Percentiles rank a stretch among this genome's conserved stretches.
These are phyloP conservation scores for Plasmopara muralis DNA, from an alignment of 352 stramenopile genomes.

Conservation along the genomic window DNA sequence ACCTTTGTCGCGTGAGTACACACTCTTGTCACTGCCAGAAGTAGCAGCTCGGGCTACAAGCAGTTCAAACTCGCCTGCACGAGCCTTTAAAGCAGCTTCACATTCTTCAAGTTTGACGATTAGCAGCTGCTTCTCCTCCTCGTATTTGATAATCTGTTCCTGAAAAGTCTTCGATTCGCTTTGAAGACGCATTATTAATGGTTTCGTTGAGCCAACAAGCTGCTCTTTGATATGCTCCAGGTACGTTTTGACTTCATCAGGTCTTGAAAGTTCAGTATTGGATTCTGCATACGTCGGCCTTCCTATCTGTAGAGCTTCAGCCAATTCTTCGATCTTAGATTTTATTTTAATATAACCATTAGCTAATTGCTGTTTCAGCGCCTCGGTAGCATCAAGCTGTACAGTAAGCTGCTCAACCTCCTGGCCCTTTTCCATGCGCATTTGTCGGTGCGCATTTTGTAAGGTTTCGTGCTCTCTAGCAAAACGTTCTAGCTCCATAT, in stretches of 20 bases:
- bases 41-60: constrained; percentile 11
- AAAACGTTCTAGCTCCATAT: constrained; percentile 16
- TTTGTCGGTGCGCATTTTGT: constrained; percentile 13
- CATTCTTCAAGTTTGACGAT: constrained; percentile 23
- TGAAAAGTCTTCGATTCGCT: constrained; percentile 14
- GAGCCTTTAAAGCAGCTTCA: constrained; percentile 19
- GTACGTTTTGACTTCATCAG: constrained; percentile 14
- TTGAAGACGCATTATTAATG: constrained; percentile 7
- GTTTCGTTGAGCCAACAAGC: constrained; percentile 7
- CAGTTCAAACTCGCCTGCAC: constrained; percentile 15
- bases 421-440: constrained; percentile 7
- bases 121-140: constrained; percentile 22
- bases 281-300: background rate
- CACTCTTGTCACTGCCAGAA: constrained; percentile 11
- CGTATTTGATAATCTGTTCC: constrained; percentile 18
- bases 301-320: constrained; percentile 7
- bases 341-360: constrained; percentile 14
- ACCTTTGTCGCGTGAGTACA: constrained; percentile 11
- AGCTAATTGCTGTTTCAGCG: constrained; percentile 10
- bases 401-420: constrained; percentile 6
- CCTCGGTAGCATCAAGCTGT: constrained; percentile 8
- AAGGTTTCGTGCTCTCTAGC: constrained; percentile 17
- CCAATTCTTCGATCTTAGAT: constrained; percentile 15
- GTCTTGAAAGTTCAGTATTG: constrained; percentile 4
- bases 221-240: constrained; percentile 20